Evolutionary conservation across 306 rosid species (phyloP).

Genomic region (Malus domestica): DNA sequence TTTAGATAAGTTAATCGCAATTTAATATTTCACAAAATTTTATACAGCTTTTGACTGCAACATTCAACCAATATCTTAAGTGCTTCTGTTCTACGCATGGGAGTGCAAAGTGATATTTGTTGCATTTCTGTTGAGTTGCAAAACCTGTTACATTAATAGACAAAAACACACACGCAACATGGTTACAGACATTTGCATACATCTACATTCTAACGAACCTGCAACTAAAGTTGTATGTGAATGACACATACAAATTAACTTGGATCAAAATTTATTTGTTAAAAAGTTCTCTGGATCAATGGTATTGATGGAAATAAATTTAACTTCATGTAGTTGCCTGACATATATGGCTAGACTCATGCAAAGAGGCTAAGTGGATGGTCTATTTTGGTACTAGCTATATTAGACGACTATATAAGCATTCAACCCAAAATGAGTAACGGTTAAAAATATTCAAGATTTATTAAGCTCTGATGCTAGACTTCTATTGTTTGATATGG

Average conservation of each 20-base stretch:
- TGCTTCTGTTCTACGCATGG: neutral
- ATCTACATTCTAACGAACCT: neutral
- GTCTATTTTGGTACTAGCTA: too few species aligned
- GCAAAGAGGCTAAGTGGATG: too few species aligned
- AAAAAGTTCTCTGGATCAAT: neutral
- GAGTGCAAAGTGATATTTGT: neutral
- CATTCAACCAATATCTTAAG: too few species aligned
- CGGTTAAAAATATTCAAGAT: too few species aligned
- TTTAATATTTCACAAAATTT: too few species aligned
- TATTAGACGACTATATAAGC: too few species aligned
- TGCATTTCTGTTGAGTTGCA: neutral
- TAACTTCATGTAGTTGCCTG: neutral
- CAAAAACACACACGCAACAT: too few species aligned
- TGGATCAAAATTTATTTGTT: neutral
- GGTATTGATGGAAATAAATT: neutral
- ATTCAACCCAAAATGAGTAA: too few species aligned
- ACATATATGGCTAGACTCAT: neutral
- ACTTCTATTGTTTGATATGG: too few species aligned
- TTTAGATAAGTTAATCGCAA: neutral
- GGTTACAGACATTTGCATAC: neutral
- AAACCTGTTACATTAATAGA: neutral
- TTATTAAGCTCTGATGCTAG: too few species aligned
- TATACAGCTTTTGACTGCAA: too few species aligned
- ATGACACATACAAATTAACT: neutral
- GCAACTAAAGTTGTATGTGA: too few species aligned